Conservation (phyloP, 202 grass and related monocot genomes). For the Miscanthus sacchariflorus region DNA sequence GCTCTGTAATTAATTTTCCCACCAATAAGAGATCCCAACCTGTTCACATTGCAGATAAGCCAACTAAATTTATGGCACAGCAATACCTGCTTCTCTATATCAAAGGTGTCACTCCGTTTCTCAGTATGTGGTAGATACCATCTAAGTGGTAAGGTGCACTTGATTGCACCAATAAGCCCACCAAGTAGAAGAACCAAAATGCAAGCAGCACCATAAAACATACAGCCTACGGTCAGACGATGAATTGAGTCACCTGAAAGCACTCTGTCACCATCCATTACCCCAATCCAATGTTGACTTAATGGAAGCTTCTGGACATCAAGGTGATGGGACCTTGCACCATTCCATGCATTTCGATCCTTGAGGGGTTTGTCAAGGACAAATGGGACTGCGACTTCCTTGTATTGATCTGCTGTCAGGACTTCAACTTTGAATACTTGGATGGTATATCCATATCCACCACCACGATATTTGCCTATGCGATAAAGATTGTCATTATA, state of each 20-base stretch:
- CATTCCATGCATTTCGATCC: constrained; percentile 81
- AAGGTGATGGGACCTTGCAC: constrained; percentile 85
- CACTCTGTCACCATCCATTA: constrained; percentile 92
- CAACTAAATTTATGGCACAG: constrained; percentile 57
- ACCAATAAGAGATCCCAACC: constrained; percentile 55
- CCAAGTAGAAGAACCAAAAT: constrained; percentile 67
- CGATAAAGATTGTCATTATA: constrained; percentile 82
- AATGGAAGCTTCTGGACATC: constrained; percentile 76
- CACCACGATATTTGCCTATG: constrained; percentile 55
- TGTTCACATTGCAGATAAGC: constrained; percentile 53
- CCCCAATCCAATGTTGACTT: constrained; percentile 73
- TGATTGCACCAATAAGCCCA: constrained; percentile 66
- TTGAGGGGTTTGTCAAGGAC: constrained; percentile 61
- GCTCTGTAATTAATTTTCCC: constrained; percentile 66
- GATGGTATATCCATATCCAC: constrained; percentile 53
- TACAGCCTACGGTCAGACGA: constrained; percentile 56
- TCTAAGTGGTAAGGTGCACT: constrained; percentile 60
- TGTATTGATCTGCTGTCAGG: constrained; percentile 69
- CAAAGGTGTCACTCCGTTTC: constrained; percentile 59
- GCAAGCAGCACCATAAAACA: constrained; percentile 60
- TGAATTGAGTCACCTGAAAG: constrained; percentile 56
- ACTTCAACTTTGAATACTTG: constrained; percentile 71
- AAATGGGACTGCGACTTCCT: constrained; percentile 74
- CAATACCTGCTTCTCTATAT: constrained; percentile 44
- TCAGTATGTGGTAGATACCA: constrained; percentile 59